phyloP scores from a whole-genome alignment of 495 filamentous ascomycete species.

The Neurospora pannonica region DNA sequence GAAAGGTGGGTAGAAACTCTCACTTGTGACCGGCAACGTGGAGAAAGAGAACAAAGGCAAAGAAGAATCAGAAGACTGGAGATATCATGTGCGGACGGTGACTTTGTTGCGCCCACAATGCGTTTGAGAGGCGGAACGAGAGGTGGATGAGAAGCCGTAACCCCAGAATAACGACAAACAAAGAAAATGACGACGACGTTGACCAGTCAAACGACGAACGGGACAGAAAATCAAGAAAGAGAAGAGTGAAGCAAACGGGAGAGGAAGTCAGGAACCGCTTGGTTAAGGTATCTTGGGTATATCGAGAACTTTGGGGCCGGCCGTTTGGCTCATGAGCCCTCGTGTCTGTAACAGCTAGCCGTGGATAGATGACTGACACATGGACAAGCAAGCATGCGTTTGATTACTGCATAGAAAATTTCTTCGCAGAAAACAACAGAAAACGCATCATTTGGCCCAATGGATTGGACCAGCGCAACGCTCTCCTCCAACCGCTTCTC shows the following conservation, averaged over 20 bases:
- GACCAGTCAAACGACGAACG: constrained; percentile 1
- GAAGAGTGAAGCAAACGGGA: not conserved
- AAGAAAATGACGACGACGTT: constrained; percentile 3
- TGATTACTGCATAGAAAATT: not conserved
- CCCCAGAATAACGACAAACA: not conserved
- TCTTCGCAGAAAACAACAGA: not conserved
- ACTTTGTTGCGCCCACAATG: not conserved
- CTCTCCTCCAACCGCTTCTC: not conserved
- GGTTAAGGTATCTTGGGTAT: not conserved
- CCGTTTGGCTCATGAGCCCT: not conserved
- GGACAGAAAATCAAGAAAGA: constrained; percentile 5
- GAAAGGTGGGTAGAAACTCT: not conserved
- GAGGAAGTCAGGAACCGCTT: not conserved
- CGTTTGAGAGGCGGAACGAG: not conserved
- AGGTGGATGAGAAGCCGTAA: not conserved
- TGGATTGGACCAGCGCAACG: not conserved
- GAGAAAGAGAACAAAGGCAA: not conserved
- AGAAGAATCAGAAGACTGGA: not conserved
- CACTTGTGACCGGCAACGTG: not conserved
- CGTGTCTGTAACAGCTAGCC: not conserved
- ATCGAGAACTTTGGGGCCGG: not conserved
- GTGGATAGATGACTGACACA: not conserved
- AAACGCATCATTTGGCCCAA: not conserved
- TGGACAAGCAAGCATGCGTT: not conserved
- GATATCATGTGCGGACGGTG: not conserved